Base-by-base conservation (phyloP, 352 stramenopile species). In the Globisporangium nodosum region DNA sequence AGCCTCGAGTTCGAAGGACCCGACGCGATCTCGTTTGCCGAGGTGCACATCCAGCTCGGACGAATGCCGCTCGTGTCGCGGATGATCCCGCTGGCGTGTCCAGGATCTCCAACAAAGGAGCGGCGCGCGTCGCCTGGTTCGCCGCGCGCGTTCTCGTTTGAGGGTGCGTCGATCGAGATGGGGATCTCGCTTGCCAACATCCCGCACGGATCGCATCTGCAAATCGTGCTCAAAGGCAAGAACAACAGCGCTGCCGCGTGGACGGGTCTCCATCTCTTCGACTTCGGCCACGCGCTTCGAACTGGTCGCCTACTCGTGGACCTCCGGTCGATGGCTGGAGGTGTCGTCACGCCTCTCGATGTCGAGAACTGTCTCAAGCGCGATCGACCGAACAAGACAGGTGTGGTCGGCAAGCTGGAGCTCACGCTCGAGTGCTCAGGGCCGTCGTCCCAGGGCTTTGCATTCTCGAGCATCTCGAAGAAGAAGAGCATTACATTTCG, bases 221-320 rank as follows among this genome's bases (percentile, higher is more conserved):
- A 80, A 8, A 64, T 94, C 40, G 66, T 84, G 2, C 68, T 92
- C 35, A 64, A 66, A 21, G 71, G 62, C 3, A 92, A 86, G 49
- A 55, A 65, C 5, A 62, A 59, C 45, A 65, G 66, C 20, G 21
- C 66, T 0, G 52, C 73, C 46, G 82, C 66, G 18, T 96, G 86
- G 86, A 82, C 69, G 15, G 86, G 82, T 3, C 47, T 90, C 11
- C 78, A 92, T 24, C 58, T 94, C 9, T 93, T 96, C 31, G 83
- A 92, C 49, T 96, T 94, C 61, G 78, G 85, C 2, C 84, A 96
- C 45, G 74, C 66, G 0, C 59, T 96, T 47, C 67, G 82, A 35
- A 78, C 60, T 18, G 84, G 84, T 13, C 68, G 69, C 2, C 60
- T 77, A 4, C 43, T 63, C 0, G 56, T 93, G 40, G 76, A 90